phyloP scores from a whole-genome alignment of 2,329 filamentous ascomycete genomes.

The Aspergillus fructus region DNA sequence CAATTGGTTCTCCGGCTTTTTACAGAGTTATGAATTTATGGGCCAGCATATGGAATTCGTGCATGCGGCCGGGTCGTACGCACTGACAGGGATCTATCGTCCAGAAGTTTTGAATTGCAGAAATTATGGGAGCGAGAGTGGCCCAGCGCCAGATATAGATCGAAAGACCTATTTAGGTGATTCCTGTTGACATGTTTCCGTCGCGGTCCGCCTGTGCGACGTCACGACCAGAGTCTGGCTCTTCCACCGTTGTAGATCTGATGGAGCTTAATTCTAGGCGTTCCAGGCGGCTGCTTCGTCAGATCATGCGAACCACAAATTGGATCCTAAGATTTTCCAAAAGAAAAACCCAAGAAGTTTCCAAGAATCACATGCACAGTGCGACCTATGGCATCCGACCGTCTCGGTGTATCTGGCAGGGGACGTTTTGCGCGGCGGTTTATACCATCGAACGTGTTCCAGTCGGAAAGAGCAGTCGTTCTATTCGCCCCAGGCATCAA shows the following conservation, averaged over 20 bases:
- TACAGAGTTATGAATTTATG: background rate
- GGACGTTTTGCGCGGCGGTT: background rate
- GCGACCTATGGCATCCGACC: background rate
- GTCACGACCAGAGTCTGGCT: slow-evolving; percentile 11
- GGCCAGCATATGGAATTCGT: background rate
- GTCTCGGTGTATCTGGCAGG: background rate
- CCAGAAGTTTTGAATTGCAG: background rate
- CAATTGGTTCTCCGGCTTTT: background rate
- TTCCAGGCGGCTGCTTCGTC: background rate
- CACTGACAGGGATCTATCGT: background rate
- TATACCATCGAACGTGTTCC: too few species aligned
- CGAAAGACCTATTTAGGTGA: background rate
- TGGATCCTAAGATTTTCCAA: background rate
- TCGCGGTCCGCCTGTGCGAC: background rate
- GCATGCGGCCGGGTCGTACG: background rate
- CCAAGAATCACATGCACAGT: too few species aligned
- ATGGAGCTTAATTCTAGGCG: background rate
- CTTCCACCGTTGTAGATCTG: background rate
- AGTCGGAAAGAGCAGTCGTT: too few species aligned
- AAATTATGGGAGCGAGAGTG: background rate
- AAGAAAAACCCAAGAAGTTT: background rate
- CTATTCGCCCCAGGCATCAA: background rate
- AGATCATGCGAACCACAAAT: background rate
- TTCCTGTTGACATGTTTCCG: slow-evolving; percentile 9
- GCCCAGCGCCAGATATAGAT: background rate